Evolutionary conservation across 441 rosid species (phyloP).

Genomic region (Euphorbia celastroides): DNA sequence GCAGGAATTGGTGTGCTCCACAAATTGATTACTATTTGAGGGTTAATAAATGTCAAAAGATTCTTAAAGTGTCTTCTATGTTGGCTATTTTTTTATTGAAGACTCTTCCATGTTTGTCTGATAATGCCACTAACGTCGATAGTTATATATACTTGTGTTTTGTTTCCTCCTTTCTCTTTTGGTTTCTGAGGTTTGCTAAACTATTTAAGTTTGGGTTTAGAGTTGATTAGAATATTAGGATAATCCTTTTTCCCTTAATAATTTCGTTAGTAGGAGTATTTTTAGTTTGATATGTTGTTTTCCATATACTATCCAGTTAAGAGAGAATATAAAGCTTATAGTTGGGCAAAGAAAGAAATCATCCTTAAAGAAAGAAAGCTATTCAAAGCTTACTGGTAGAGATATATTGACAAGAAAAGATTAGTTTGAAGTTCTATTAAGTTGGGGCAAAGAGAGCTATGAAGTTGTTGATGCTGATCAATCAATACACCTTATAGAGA

Average conservation of each 20-base stretch:
- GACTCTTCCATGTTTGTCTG: conserved; percentile 29
- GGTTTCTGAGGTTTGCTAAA: conserved; percentile 38
- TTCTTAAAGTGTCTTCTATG: conserved; percentile 49
- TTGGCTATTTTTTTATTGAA: conserved; percentile 33
- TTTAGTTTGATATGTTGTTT: conserved; percentile 56
- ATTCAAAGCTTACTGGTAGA: conserved; percentile 58
- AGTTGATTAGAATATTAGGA: conserved; percentile 29
- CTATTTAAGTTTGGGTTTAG: conserved; percentile 27
- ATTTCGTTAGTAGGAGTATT: conserved; percentile 23
- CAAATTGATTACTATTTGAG: conserved; percentile 45
- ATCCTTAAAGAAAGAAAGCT: conserved; percentile 63
- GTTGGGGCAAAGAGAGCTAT: conserved; percentile 61
- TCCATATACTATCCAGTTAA: conserved; percentile 68
- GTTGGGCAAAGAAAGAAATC: conserved; percentile 74
- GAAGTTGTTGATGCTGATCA: conserved; percentile 61
- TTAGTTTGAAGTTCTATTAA: conserved; percentile 50
- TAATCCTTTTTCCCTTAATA: conserved; percentile 23
- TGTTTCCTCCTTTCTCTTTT: conserved; percentile 28
- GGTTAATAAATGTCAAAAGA: conserved; percentile 39
- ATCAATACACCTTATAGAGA: conserved; percentile 50
- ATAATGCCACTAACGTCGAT: conserved; percentile 35
- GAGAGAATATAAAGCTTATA: conserved; percentile 71
- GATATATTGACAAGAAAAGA: conserved; percentile 48
- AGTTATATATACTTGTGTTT: conserved; percentile 24
- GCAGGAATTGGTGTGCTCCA: conserved; percentile 34